Conservation (phyloP, 2,329 filamentous ascomycete species). For the Diatrype stigma region DNA sequence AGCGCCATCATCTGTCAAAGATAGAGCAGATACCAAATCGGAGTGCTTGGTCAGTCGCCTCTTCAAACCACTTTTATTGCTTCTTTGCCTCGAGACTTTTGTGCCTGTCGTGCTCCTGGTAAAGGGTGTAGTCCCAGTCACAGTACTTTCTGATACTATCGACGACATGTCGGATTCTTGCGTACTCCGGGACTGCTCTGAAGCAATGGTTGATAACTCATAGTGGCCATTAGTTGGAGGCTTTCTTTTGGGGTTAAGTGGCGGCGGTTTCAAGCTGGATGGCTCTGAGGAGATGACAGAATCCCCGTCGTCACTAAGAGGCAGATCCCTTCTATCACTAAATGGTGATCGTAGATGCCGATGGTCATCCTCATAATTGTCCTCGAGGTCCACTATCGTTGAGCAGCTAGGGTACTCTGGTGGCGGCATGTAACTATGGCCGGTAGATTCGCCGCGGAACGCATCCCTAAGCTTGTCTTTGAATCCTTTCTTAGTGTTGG, state of each 20-base stretch:
- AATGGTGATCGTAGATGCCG: slow-evolving; percentile 1
- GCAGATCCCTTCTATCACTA: slow-evolving; percentile 4
- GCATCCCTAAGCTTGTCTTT: slow-evolving; percentile 58
- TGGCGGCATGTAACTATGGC: slow-evolving; percentile 37
- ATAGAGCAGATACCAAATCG: slow-evolving; percentile 90
- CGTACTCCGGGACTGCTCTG: slow-evolving; percentile 42
- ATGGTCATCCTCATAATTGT: slow-evolving; percentile 24
- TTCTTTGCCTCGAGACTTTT: slow-evolving; percentile 41
- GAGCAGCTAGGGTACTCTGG: slow-evolving; percentile 47
- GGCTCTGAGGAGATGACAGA: background rate
- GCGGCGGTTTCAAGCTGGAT: background rate
- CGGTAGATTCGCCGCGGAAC: slow-evolving; percentile 57
- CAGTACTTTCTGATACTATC: slow-evolving; percentile 44
- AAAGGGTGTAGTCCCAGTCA: slow-evolving; percentile 49
- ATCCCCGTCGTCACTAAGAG: slow-evolving; percentile 7
- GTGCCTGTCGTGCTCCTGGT: slow-evolving; percentile 36
- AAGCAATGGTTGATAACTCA: slow-evolving; percentile 55
- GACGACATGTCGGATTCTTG: slow-evolving; percentile 48
- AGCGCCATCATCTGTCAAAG: slow-evolving; percentile 57
- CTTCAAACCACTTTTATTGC: slow-evolving; percentile 55
- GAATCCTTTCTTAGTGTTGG: slow-evolving; percentile 51
- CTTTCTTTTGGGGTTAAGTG: slow-evolving; percentile 20
- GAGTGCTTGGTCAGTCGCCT: slow-evolving; percentile 84
- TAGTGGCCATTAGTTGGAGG: slow-evolving; percentile 53
- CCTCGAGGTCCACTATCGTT: slow-evolving; percentile 29